Conservation (phyloP, 495 filamentous ascomycete genomes). For the Xeromyces bisporus region DNA sequence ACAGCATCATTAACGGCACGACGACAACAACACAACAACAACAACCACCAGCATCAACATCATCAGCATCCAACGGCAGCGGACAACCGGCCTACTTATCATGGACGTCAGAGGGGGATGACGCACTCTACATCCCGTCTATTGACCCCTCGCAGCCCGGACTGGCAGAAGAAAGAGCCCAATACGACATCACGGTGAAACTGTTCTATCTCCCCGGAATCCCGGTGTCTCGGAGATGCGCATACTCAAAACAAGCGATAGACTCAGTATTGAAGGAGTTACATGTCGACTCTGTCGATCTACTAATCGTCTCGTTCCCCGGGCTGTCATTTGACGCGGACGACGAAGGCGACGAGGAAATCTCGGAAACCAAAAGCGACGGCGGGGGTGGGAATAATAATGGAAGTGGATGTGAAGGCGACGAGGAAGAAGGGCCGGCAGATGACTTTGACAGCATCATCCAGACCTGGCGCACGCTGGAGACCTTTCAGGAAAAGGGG, state of each 20-base stretch:
- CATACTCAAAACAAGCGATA: conserved; percentile 60
- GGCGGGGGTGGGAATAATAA: too few relatives aligned
- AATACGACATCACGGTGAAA: conserved; percentile 89
- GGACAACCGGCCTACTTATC: conserved; percentile 15
- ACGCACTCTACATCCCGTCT: conserved; percentile 55
- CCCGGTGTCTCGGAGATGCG: conserved; percentile 38
- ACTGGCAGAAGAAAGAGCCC: conserved; percentile 55
- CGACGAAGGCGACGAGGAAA: conserved; percentile 61
- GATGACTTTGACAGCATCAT: conserved; percentile 52
- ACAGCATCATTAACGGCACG: conserved; percentile 8
- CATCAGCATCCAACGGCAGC: conserved; percentile 10
- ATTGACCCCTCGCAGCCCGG: conserved; percentile 54
- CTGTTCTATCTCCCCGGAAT: conserved; percentile 75
- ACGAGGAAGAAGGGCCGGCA: conserved; percentile 20
- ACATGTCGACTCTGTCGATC: conserved; percentile 55
- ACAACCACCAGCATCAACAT: too few relatives aligned
- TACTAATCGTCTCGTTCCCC: conserved; percentile 86
- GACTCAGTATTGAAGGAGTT: conserved; percentile 64
- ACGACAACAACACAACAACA: conserved; percentile 4
- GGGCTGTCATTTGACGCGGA: conserved; percentile 87
- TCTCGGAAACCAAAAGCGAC: conserved; percentile 37
- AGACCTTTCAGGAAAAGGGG: conserved; percentile 53
- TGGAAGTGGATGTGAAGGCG: too few relatives aligned
- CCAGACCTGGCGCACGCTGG: conserved; percentile 52
- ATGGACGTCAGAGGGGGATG: conserved; percentile 50